phyloP scores from a whole-genome alignment of 768 basidiomycete species.

The Dacryopinax primogenitus region DNA sequence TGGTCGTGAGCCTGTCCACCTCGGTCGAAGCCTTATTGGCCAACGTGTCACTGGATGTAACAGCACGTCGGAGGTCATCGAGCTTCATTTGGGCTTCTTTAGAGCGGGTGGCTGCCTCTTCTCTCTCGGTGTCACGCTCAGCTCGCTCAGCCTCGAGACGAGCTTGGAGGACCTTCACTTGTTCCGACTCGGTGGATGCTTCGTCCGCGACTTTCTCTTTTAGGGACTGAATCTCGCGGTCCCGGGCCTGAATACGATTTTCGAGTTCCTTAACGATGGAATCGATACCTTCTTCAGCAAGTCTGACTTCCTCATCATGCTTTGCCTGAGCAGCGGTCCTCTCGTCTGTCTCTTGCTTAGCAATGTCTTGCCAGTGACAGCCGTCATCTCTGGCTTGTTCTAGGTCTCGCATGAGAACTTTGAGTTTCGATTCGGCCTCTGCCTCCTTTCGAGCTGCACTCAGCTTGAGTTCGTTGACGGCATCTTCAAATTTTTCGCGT shows the following conservation, averaged over 20 bases:
- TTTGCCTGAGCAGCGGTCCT: neutral
- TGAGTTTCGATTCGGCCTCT: neutral
- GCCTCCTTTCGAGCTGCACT: neutral
- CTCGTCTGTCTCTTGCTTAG: neutral
- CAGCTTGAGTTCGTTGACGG: constrained; percentile 26
- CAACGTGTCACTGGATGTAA: neutral
- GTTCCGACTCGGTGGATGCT: neutral
- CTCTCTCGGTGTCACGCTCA: neutral
- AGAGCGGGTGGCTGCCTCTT: neutral
- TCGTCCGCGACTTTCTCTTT: neutral
- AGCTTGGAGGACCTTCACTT: neutral
- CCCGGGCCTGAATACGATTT: neutral
- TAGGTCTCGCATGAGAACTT: neutral
- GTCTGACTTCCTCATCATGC: neutral
- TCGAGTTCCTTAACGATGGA: constrained; percentile 1
- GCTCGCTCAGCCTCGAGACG: neutral
- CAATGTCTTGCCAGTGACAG: neutral
- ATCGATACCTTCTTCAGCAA: neutral
- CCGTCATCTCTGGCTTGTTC: neutral
- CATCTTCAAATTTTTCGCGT: constrained; percentile 19
- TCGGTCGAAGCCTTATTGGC: neutral
- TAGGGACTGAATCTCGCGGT: neutral
- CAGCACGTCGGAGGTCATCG: neutral
- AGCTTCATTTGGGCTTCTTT: neutral
- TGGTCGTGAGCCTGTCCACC: neutral